phyloP scores from a whole-genome alignment of 805 yeast species.

The Yarrowia phangngaensis region DNA sequence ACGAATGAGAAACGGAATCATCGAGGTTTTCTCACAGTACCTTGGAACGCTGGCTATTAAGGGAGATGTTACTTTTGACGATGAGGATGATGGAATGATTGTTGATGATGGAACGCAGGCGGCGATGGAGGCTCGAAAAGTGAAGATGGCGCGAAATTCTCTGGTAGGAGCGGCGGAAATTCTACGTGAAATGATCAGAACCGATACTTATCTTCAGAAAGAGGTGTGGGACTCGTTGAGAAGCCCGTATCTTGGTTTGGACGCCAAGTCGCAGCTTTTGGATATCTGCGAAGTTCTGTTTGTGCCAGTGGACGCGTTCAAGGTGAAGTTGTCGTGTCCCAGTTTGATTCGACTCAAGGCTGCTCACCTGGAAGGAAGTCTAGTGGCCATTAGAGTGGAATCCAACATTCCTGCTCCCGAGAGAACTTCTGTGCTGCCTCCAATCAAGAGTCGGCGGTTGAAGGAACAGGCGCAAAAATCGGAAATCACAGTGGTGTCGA shows the following conservation, averaged over 20 bases:
- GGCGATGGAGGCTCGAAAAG: slow-evolving; percentile 52
- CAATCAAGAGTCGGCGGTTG: slow-evolving; percentile 19
- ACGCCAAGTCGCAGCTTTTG: slow-evolving; percentile 59
- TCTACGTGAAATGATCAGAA: slow-evolving; percentile 54
- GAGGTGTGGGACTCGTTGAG: slow-evolving; percentile 63
- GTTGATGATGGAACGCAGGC: slow-evolving; percentile 51
- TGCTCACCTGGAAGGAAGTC: slow-evolving; percentile 41
- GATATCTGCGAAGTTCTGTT: slow-evolving; percentile 64
- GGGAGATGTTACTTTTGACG: slow-evolving; percentile 44
- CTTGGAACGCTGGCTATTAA: slow-evolving; percentile 65
- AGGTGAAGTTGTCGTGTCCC: slow-evolving; percentile 66
- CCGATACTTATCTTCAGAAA: slow-evolving; percentile 51
- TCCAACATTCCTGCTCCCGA: slow-evolving; percentile 18
- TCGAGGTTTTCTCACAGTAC: slow-evolving; percentile 47
- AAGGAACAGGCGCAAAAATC: slow-evolving; percentile 23
- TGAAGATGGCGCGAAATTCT: slow-evolving; percentile 60
- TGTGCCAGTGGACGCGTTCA: slow-evolving; percentile 54
- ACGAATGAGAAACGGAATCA: slow-evolving; percentile 49
- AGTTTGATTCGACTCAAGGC: slow-evolving; percentile 64
- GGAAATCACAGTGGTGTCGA: slow-evolving; percentile 14
- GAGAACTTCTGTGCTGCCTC: slow-evolving; percentile 1
- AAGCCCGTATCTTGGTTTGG: slow-evolving; percentile 55
- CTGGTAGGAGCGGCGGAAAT: slow-evolving; percentile 63
- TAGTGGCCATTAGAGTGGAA: slow-evolving; percentile 10
- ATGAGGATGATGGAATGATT: slow-evolving; percentile 48